These are phyloP conservation scores for Penicillium sp. DNA, from an alignment of 2,329 filamentous ascomycete genomes.

Conservation along the genomic window DNA sequence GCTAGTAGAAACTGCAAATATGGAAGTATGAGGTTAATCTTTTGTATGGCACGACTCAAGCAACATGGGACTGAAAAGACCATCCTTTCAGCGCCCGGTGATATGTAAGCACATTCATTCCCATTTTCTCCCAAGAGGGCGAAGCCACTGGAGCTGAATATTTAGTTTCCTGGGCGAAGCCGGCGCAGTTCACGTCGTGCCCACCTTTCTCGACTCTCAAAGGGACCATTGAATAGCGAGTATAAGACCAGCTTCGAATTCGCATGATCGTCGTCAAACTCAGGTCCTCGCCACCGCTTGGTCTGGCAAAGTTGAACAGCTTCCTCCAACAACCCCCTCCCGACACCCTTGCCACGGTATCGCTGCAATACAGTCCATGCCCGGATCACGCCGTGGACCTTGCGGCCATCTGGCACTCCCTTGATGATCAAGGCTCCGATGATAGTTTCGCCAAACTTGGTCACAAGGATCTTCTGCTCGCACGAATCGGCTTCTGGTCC, in stretches of 20 bases:
- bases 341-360: neutral
- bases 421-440: neutral
- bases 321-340: neutral
- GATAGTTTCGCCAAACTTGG: neutral
- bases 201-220: neutral
- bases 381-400: neutral
- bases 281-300: neutral
- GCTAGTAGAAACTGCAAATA: too few relatives aligned
- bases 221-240: neutral
- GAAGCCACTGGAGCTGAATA: too few relatives aligned
- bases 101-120: too few relatives aligned
- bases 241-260: neutral
- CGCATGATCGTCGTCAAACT: neutral
- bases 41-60: too few relatives aligned
- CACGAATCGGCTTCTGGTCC: neutral
- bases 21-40: too few relatives aligned
- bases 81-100: too few relatives aligned
- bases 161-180: too few relatives aligned
- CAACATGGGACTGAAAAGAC: too few relatives aligned
- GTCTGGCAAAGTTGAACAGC: neutral
- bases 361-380: slow-evolving; percentile 1
- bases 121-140: too few relatives aligned
- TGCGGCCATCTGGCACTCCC: neutral
- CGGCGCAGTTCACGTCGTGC: neutral
- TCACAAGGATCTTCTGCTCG: neutral